Conservation (phyloP, 139 green algal species). For the Chlorella sp. region DNA sequence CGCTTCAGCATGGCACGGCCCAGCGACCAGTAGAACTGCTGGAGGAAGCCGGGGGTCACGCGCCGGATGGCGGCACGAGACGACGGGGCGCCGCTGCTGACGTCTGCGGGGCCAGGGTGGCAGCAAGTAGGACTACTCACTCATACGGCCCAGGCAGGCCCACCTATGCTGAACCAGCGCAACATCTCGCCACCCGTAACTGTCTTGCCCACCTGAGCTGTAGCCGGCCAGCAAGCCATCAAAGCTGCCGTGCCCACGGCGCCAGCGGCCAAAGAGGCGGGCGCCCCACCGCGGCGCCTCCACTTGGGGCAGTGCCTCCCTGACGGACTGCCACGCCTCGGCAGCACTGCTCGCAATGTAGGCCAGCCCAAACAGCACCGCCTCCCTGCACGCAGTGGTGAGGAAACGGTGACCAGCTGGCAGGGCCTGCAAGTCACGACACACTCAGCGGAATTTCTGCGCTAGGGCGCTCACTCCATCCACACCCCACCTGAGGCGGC, state of each 20-base stretch:
- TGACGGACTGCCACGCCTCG: background rate
- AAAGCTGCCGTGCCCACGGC: too few species aligned
- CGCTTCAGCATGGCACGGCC: conserved; percentile 34
- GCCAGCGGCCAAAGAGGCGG: background rate
- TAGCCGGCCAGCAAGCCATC: too few species aligned
- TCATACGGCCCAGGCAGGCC: too few species aligned
- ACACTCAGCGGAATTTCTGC: too few species aligned
- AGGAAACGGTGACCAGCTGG: too few species aligned
- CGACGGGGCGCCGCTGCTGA: background rate
- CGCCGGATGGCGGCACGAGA: background rate
- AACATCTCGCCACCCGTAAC: too few species aligned
- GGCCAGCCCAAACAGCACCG: background rate
- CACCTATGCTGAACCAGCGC: too few species aligned
- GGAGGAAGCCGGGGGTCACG: conserved; percentile 47
- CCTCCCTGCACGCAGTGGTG: background rate
- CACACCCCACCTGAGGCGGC: background rate
- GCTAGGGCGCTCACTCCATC: too few species aligned
- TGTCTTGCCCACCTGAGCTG: too few species aligned
- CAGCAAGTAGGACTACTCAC: too few species aligned
- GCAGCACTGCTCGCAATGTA: background rate
- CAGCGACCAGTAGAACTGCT: conserved; percentile 59
- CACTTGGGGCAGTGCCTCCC: background rate
- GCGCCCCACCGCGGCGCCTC: background rate
- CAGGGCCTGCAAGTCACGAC: too few species aligned
- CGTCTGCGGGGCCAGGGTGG: too few species aligned